Percentiles rank a stretch among this genome's conserved stretches.
phyloP scores from a whole-genome alignment of 2,329 filamentous ascomycete genomes.

The Aquanectria penicillioides region DNA sequence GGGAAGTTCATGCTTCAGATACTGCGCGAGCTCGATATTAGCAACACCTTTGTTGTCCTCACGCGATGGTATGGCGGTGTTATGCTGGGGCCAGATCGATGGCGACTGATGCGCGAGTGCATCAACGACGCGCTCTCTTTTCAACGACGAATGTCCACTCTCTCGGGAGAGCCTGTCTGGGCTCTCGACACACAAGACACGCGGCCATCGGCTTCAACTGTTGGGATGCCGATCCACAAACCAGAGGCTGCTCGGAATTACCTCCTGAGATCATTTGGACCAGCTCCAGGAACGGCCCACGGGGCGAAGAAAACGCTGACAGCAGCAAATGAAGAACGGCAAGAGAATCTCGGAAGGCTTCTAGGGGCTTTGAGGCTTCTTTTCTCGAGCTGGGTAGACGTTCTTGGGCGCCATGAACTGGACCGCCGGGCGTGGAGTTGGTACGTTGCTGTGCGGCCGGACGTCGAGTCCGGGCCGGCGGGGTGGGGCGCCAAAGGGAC shows the following conservation, averaged over 20 bases:
- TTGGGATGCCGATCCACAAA: constrained; percentile 76
- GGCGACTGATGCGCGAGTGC: constrained; percentile 69
- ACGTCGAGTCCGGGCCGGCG: constrained; percentile 76
- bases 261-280: constrained; percentile 68
- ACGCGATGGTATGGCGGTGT: constrained; percentile 71
- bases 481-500: constrained; percentile 87
- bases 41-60: constrained; percentile 66
- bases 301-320: constrained; percentile 52
- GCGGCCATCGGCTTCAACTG: constrained; percentile 50
- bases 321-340: constrained; percentile 67
- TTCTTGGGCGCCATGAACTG: constrained; percentile 71
- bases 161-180: constrained; percentile 66
- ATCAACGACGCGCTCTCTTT: constrained; percentile 65
- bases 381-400: constrained; percentile 77
- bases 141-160: constrained; percentile 50
- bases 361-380: constrained; percentile 77
- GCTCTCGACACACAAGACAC: constrained; percentile 66
- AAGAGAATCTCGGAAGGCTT: constrained; percentile 74
- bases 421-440: constrained; percentile 82
- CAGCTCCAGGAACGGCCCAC: constrained; percentile 48
- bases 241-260: constrained; percentile 74
- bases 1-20: constrained; percentile 66
- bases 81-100: constrained; percentile 70
- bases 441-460: constrained; percentile 81
- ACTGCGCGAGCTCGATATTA: constrained; percentile 60